Conservation (phyloP, 306 rosid genomes). For the Datisca glomerata region DNA sequence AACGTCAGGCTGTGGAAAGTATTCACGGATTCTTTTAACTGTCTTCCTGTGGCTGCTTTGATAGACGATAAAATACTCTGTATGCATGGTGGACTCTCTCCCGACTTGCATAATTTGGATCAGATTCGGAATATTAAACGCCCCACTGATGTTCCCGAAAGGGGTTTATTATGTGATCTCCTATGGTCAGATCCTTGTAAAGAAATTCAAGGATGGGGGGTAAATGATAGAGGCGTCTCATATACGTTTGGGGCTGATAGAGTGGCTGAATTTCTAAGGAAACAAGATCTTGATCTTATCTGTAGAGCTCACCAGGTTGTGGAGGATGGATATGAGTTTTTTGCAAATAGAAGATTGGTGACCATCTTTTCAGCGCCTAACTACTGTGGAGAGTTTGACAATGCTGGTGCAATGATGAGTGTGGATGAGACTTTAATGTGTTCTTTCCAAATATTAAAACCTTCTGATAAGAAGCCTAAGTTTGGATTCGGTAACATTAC, state of each 20-base stretch:
- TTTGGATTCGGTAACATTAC: constrained; percentile 45
- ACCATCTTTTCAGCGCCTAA: constrained; percentile 90
- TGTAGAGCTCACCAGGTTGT: constrained; percentile 97
- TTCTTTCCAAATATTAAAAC: constrained; percentile 68
- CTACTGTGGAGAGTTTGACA: constrained; percentile 88
- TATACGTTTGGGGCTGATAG: constrained; percentile 61
- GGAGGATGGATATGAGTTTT: constrained; percentile 92
- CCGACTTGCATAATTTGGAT: constrained; percentile 37
- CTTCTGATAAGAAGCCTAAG: constrained; percentile 45
- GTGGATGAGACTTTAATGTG: constrained; percentile 70
- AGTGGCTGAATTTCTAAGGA: constrained; percentile 50
- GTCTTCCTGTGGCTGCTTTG: constrained; percentile 79
- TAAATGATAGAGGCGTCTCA: constrained; percentile 74
- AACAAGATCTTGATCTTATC: constrained; percentile 61
- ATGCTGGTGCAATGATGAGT: constrained; percentile 84
- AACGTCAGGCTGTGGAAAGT: constrained; percentile 63
- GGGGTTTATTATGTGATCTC: constrained; percentile 72
- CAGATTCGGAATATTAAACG: constrained; percentile 46
- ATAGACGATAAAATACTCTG: constrained; percentile 73
- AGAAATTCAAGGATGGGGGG: constrained; percentile 62
- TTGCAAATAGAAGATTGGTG: constrained; percentile 61
- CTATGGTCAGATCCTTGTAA: constrained; percentile 81
- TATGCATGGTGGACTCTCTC: constrained; percentile 95
- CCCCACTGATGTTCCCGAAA: constrained; percentile 63
- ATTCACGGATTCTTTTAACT: constrained; percentile 82